Percentiles rank a stretch among this genome's conserved stretches.
phyloP scores from a whole-genome alignment of 1,284 basidiomycete species.

The Omphalotus olearius region DNA sequence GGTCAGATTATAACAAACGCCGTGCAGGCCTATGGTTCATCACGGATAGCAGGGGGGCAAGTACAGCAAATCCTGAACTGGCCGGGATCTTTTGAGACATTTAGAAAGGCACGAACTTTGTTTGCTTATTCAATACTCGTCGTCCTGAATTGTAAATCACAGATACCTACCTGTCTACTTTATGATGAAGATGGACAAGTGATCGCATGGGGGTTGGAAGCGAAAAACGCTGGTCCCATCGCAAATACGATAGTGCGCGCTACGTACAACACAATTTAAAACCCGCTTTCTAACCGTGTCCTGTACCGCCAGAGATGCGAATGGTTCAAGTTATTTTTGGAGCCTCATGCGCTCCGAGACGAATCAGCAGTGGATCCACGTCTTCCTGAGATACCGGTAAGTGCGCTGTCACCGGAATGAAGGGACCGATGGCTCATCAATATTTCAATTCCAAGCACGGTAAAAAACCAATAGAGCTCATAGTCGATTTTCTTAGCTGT shows the following conservation, averaged over 20 bases:
- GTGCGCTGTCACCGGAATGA: conserved; percentile 2
- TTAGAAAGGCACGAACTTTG: conserved; percentile 50
- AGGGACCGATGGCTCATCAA: conserved; percentile 3
- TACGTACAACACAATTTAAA: conserved; percentile 21
- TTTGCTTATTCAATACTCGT: not conserved
- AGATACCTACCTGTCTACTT: conserved; percentile 72
- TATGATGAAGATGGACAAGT: conserved; percentile 65
- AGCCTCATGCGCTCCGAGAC: conserved; percentile 71
- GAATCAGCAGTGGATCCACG: conserved; percentile 63
- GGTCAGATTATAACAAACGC: conserved; percentile 9
- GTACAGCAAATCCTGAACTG: conserved; percentile 77
- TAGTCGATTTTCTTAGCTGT: conserved; percentile 74
- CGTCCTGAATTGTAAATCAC: not conserved
- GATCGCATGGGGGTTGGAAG: conserved; percentile 75
- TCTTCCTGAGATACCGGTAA: conserved; percentile 71
- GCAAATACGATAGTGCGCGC: conserved; percentile 43
- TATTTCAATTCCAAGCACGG: conserved; percentile 59
- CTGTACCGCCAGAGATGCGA: conserved; percentile 12
- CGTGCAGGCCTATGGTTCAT: conserved; percentile 68
- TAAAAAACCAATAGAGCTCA: conserved; percentile 70
- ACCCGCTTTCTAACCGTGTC: not conserved
- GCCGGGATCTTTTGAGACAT: conserved; percentile 76
- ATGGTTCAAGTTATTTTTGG: conserved; percentile 73
- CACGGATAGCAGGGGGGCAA: conserved; percentile 71
- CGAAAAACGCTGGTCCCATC: conserved; percentile 68